phyloP scores from a whole-genome alignment of 2,329 filamentous ascomycete genomes.

The Colletotrichum caudatum region DNA sequence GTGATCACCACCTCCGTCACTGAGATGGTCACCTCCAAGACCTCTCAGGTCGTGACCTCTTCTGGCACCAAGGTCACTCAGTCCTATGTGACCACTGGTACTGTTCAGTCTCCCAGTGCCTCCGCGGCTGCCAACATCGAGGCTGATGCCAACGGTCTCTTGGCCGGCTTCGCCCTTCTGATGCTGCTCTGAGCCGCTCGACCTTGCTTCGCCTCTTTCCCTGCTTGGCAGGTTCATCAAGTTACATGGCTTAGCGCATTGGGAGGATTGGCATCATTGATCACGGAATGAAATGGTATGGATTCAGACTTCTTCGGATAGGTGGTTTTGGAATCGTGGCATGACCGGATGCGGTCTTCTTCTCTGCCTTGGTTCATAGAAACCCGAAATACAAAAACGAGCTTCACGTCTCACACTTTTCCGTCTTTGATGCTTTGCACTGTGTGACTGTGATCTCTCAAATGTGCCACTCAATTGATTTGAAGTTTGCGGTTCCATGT shows the following conservation, averaged over 20 bases:
- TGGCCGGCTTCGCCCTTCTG: slow-evolving; percentile 12
- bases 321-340: slow-evolving; percentile 1
- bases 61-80: background rate
- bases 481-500: background rate
- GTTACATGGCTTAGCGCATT: background rate
- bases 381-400: background rate
- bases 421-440: background rate
- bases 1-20: background rate
- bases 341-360: background rate
- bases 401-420: background rate
- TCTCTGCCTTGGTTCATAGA: background rate
- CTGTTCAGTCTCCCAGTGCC: background rate
- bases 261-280: background rate
- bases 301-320: background rate
- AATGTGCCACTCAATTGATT: background rate
- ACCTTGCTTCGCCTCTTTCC: background rate
- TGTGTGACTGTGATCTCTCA: background rate
- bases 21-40: background rate
- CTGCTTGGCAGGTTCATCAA: background rate
- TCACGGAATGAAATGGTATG: background rate
- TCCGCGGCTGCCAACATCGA: background rate
- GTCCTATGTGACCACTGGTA: background rate
- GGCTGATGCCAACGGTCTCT: background rate
- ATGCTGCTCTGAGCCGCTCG: background rate
- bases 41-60: background rate